Base-by-base conservation (phyloP, 148 eudicot species). In the Nepenthes mirabilis region DNA sequence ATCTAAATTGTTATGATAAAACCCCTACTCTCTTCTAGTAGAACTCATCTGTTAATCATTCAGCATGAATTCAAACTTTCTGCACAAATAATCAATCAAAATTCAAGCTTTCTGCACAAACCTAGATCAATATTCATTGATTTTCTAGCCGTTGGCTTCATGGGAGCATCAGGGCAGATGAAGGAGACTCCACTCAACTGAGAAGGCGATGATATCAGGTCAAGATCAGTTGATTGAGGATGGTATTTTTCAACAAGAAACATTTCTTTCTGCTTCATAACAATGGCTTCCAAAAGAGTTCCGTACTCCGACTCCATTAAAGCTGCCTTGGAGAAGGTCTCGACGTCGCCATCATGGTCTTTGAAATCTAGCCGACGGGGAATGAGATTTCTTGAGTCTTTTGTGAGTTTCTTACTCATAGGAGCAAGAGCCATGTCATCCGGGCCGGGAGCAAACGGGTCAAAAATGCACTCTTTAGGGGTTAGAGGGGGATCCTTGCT, bases 371-470 rank as follows among this genome's bases (percentile, higher is more conserved):
- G 83, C 36, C 68, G 58, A 43, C 88, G 66, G 11, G 66, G 72
- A 57, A 71, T 75, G 51, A 49, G 62, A 34, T 13, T 55, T 40
- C 45, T 55, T 43, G 70, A 60, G 57, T 64, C 65, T 58, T 63
- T 56, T 11, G 33, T 11, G 43, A 53, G 59, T 65, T 78, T 84
- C 57, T 64, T 80, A 62, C 74, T 55, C 36, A 60, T 12, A 14
- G 95, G 91, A 33, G 91, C 88, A 40, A 72, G 60, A 59, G 68
- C 61, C 57, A 84, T 45, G 56, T 75, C 64, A 32, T 82, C 82
- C 0, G 81, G 81, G 12, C 83, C 84, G 0, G 95, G 95, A 53
- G 86, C 95, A 82, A 88, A 84, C 33, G 91, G 79, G 61, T 88
- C 82, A 58, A 88, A 84, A 33, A 69, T 74, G 35, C 65, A 64